Conservation (phyloP, 1,139 yeast species). For the Taphrina pruni region DNA sequence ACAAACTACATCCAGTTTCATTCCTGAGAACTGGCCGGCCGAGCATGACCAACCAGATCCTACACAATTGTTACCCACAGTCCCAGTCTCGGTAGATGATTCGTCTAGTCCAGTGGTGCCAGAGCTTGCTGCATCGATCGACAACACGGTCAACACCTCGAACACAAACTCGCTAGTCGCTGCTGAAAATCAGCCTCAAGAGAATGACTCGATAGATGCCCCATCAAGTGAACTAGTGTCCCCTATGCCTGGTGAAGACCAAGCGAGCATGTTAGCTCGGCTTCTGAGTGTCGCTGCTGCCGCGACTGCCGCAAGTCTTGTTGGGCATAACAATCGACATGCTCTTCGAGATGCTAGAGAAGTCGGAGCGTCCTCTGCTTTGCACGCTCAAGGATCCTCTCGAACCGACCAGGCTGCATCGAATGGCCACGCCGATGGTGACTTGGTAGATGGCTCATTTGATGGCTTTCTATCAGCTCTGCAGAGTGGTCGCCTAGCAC, state of each 20-base stretch:
- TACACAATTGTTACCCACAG: not conserved
- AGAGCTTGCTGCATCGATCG: not conserved
- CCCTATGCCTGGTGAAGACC: conserved; percentile 50
- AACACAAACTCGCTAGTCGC: not conserved
- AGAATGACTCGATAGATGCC: not conserved
- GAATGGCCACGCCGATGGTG: conserved; percentile 29
- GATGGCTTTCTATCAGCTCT: conserved; percentile 55
- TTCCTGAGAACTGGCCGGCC: not conserved
- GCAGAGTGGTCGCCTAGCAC: conserved; percentile 54
- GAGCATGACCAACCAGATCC: no score
- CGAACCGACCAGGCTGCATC: conserved; percentile 26
- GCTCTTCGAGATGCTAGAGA: conserved; percentile 41
- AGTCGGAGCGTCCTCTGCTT: conserved; percentile 8
- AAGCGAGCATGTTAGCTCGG: conserved; percentile 57
- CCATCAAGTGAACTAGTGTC: conserved; percentile 29
- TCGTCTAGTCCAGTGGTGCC: not conserved
- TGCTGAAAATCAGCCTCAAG: not conserved
- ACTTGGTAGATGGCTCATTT: conserved; percentile 51
- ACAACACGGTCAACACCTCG: not conserved
- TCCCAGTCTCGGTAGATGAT: not conserved
- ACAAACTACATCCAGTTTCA: not conserved
- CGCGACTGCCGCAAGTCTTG: conserved; percentile 56
- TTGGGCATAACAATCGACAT: conserved; percentile 51
- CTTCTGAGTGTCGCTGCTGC: conserved; percentile 58
- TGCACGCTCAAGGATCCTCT: not conserved